Conservation (phyloP, 306 rosid species). For the Cucumis melo region DNA sequence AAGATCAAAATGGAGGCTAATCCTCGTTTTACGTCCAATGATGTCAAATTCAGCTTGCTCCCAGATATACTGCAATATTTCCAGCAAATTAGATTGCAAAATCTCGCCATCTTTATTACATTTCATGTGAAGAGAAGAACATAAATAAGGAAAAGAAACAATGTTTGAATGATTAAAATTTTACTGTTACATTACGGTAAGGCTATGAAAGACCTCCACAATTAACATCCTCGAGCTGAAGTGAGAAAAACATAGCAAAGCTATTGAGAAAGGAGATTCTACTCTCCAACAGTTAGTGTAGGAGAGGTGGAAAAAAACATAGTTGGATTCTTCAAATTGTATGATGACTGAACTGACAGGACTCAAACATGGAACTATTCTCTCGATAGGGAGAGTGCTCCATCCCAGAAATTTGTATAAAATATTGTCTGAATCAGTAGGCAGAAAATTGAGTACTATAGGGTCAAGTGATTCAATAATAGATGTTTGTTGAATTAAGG, state of each 20-base stretch:
- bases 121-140: background rate
- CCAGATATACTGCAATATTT: slow-evolving; percentile 64
- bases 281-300: background rate
- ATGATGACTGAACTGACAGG: background rate
- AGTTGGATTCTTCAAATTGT: background rate
- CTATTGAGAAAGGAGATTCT: background rate
- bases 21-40: slow-evolving; percentile 73
- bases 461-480: background rate
- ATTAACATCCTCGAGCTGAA: background rate
- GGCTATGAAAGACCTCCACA: background rate
- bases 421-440: background rate
- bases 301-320: background rate
- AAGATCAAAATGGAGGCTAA: slow-evolving; percentile 75
- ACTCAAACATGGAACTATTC: background rate
- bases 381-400: background rate
- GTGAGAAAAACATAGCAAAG: background rate
- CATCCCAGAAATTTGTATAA: background rate
- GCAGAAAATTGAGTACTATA: background rate
- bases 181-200: too few species aligned
- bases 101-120: background rate
- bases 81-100: slow-evolving; percentile 8
- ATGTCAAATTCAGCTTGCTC: slow-evolving; percentile 92
- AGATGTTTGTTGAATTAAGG: too few species aligned
- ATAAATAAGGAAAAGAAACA: background rate
- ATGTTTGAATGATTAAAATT: too few species aligned